Conservation (phyloP, 148 eudicot species). For the Rhododendron molle region DNA sequence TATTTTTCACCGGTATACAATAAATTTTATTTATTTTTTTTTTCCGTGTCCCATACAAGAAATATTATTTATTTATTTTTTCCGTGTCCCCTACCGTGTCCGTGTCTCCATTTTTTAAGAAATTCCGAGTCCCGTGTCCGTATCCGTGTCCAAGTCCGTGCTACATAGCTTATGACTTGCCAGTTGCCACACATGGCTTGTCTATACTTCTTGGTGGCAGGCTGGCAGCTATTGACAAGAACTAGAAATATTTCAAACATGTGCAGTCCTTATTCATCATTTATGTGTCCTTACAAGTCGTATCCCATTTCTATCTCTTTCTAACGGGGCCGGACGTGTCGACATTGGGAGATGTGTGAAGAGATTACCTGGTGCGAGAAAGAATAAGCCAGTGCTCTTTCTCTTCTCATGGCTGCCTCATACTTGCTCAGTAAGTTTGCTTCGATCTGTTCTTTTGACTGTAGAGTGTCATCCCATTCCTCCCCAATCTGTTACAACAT, state of each 20-base stretch:
- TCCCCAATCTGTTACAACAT: slow-evolving; percentile 47
- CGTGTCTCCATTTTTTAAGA: no score
- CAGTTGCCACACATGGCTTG: neutral
- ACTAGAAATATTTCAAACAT: neutral
- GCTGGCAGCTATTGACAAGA: neutral
- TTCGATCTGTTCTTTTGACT: slow-evolving; percentile 83
- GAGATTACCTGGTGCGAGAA: slow-evolving; percentile 82
- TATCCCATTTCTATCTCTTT: slow-evolving; percentile 6
- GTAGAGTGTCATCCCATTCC: slow-evolving; percentile 75
- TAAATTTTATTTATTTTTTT: no score
- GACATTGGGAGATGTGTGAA: slow-evolving; percentile 7
- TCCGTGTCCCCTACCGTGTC: no score
- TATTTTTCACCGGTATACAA: no score
- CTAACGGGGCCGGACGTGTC: slow-evolving; percentile 8
- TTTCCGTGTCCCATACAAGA: no score
- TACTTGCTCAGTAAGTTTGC: slow-evolving; percentile 70
- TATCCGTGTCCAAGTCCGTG: no score
- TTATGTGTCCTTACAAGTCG: neutral
- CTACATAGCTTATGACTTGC: neutral
- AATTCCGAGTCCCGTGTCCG: no score
- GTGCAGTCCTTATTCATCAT: slow-evolving; percentile 7
- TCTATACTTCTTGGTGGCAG: neutral
- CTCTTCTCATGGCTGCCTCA: slow-evolving; percentile 93
- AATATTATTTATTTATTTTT: no score
- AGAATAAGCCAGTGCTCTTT: slow-evolving; percentile 90